phyloP scores from a whole-genome alignment of 2,329 filamentous ascomycete species.

The Sporothrix inflata region DNA sequence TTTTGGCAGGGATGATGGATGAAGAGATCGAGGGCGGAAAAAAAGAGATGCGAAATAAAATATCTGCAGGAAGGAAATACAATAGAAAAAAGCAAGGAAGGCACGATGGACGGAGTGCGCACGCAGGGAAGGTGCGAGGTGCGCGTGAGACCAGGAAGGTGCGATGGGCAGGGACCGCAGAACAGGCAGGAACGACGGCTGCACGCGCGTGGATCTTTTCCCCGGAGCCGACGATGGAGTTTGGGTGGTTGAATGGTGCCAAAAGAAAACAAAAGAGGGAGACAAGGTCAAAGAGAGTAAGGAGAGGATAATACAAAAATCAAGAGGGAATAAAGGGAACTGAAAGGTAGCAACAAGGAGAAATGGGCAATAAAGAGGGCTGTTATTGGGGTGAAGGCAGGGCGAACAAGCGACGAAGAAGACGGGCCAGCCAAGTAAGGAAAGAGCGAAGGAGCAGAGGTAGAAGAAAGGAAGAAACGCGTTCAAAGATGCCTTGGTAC shows the following conservation, averaged over 20 bases:
- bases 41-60: background rate
- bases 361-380: background rate
- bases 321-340: background rate
- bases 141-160: slow-evolving; percentile 6
- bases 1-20: slow-evolving; percentile 12
- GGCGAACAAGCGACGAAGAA: slow-evolving; percentile 1
- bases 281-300: background rate
- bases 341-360: background rate
- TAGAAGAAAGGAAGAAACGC: slow-evolving; percentile 1
- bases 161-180: background rate
- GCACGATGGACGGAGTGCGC: background rate
- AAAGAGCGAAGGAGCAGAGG: background rate
- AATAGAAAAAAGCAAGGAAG: background rate
- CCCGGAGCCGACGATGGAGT: background rate
- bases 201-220: background rate
- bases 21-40: background rate
- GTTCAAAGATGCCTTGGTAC: background rate
- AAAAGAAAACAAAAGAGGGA: background rate
- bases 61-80: background rate
- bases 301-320: background rate
- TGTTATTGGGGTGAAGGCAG: slow-evolving; percentile 6
- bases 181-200: slow-evolving; percentile 15
- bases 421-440: slow-evolving; percentile 11
- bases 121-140: slow-evolving; percentile 1
- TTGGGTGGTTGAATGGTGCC: background rate